These are phyloP conservation scores for Tuber borchii DNA, from an alignment of 495 filamentous ascomycete genomes.

Conservation along the genomic window DNA sequence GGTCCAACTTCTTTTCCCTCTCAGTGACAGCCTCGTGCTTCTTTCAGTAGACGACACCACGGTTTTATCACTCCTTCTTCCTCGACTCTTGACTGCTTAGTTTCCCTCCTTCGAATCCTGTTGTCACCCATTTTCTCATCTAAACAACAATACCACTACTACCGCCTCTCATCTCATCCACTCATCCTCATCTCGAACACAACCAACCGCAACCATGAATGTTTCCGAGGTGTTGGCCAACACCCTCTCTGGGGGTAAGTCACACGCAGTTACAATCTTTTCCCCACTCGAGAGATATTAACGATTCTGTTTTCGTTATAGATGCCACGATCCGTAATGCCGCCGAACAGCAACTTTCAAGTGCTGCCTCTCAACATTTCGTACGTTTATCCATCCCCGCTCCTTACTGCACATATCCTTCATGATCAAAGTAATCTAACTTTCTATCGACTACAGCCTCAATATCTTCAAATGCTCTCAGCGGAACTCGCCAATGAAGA, in stretches of 20 bases:
- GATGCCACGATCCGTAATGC: slow-evolving; percentile 81
- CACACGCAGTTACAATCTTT: slow-evolving; percentile 6
- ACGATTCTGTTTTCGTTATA: slow-evolving; percentile 44
- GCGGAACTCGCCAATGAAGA: slow-evolving; percentile 88
- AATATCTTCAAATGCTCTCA: slow-evolving; percentile 83
- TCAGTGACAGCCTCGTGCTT: slow-evolving; percentile 36
- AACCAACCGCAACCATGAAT: slow-evolving; percentile 55
- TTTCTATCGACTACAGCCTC: slow-evolving; percentile 53
- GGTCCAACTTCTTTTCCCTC: slow-evolving; percentile 32
- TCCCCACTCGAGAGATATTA: slow-evolving; percentile 14
- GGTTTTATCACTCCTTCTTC: slow-evolving; percentile 17
- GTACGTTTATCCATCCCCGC: slow-evolving; percentile 54
- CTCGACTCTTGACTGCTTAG: slow-evolving; percentile 12
- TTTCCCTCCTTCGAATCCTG: neutral
- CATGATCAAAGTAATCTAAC: slow-evolving; percentile 13
- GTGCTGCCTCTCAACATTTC: slow-evolving; percentile 88
- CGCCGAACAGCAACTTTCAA: slow-evolving; percentile 87
- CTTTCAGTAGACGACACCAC: slow-evolving; percentile 40
- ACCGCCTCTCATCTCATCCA: slow-evolving; percentile 28
- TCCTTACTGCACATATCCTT: slow-evolving; percentile 27
- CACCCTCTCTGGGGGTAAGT: slow-evolving; percentile 81
- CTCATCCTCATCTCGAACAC: slow-evolving; percentile 35
- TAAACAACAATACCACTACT: neutral
- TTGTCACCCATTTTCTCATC: neutral
- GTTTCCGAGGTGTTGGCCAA: slow-evolving; percentile 80